These are phyloP conservation scores for Aspergillus japonicus DNA, from an alignment of 2,329 filamentous ascomycete genomes.

Conservation along the genomic window DNA sequence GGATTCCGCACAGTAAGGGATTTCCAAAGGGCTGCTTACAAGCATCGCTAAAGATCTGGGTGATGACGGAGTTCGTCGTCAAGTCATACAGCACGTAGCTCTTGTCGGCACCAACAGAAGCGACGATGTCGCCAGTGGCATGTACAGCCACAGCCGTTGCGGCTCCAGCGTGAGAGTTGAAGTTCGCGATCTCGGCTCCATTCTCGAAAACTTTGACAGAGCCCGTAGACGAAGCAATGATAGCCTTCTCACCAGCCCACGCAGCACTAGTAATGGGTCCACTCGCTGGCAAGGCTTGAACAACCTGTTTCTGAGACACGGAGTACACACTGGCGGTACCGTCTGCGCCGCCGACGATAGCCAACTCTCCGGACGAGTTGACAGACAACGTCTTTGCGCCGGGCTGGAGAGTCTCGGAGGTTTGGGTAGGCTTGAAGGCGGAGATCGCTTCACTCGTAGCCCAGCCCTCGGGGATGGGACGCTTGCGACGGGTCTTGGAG, in stretches of 20 bases:
- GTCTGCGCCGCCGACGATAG: constrained; percentile 71
- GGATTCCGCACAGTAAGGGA: constrained; percentile 10
- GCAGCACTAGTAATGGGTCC: constrained; percentile 66
- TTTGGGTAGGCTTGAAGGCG: constrained; percentile 54
- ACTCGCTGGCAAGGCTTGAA: constrained; percentile 63
- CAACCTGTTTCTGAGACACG: constrained; percentile 70
- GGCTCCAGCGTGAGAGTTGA: constrained; percentile 79
- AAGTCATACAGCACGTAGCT: constrained; percentile 89
- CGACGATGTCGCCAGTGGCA: constrained; percentile 77
- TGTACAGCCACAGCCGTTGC: constrained; percentile 77
- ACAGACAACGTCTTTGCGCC: constrained; percentile 59
- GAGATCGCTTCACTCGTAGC: constrained; percentile 70
- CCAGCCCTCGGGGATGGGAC: constrained; percentile 82
- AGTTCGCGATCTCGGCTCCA: constrained; percentile 65
- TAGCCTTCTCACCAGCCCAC: constrained; percentile 62
- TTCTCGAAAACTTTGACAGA: constrained; percentile 76
- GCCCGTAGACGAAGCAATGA: constrained; percentile 73
- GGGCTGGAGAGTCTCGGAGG: constrained; percentile 59
- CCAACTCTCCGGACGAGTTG: constrained; percentile 62
- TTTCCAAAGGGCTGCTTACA: constrained; percentile 54
- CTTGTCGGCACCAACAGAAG: constrained; percentile 87
- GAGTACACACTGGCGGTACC: constrained; percentile 77
- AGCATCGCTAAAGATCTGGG: constrained; percentile 75
- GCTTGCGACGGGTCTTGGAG: constrained; percentile 85
- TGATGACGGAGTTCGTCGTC: constrained; percentile 63